Percentiles rank a stretch among this genome's conserved stretches.
Conservation (phyloP, 495 filamentous ascomycete genomes). For the Neurospora tetrasperma region DNA sequence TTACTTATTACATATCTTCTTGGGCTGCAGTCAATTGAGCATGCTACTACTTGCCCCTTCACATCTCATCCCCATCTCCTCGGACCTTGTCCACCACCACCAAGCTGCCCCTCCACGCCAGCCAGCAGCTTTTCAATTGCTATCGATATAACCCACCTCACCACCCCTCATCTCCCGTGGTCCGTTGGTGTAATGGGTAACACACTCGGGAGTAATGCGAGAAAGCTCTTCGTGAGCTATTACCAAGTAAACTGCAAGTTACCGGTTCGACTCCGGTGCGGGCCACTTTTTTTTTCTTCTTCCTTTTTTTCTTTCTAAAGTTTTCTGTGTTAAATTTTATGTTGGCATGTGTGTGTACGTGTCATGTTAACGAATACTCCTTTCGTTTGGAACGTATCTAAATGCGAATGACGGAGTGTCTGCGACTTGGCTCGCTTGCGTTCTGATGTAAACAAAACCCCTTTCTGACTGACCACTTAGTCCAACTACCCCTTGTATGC, state of each 20-base stretch:
- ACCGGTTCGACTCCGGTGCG: neutral
- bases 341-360: neutral
- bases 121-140: too few relatives aligned
- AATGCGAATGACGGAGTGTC: too few relatives aligned
- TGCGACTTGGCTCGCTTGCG: neutral
- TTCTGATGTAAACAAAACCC: neutral
- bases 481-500: neutral
- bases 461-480: neutral
- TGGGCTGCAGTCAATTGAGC: too few relatives aligned
- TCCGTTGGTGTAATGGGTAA: neutral
- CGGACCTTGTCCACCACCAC: too few relatives aligned
- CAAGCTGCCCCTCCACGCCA: too few relatives aligned
- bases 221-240: neutral
- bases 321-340: too few relatives aligned
- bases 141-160: neutral
- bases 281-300: neutral
- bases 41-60: too few relatives aligned
- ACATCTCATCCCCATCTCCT: too few relatives aligned
- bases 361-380: neutral
- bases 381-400: neutral
- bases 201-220: neutral
- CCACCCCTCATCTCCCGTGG: neutral
- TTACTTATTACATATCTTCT: too few relatives aligned
- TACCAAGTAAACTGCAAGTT: neutral
- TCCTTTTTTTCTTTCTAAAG: neutral